Conservation (phyloP, 257 asterid genomes). For the Nicotiana noctiflora region DNA sequence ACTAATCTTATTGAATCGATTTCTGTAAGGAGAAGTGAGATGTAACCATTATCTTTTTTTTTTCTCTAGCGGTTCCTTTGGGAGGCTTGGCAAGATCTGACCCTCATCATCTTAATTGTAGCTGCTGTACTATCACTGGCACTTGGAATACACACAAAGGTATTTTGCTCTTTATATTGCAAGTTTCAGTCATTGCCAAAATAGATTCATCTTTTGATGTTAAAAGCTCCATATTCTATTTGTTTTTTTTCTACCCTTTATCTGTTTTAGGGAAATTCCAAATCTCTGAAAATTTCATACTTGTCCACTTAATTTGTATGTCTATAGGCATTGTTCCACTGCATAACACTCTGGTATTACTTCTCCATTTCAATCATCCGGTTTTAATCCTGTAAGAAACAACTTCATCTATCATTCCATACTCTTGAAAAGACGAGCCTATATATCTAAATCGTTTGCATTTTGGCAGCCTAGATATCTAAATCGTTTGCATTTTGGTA, state of each 20-base stretch:
- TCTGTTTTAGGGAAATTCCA: background rate
- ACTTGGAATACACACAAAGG: slow-evolving; percentile 90
- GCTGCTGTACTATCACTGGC: slow-evolving; percentile 80
- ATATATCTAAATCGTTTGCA: no score
- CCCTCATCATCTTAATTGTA: slow-evolving; percentile 78
- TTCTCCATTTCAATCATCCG: no score
- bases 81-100: slow-evolving; percentile 97
- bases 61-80: slow-evolving; percentile 67
- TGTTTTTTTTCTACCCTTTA: background rate
- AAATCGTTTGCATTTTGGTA: no score
- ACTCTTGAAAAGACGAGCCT: no score
- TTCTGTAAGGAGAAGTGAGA: background rate
- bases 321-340: background rate
- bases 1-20: slow-evolving; percentile 7
- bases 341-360: no score
- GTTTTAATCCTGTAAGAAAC: no score
- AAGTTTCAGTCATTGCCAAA: background rate
- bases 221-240: background rate
- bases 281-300: background rate
- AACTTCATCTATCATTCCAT: no score
- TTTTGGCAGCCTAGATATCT: no score
- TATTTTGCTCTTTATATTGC: slow-evolving; percentile 11
- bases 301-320: background rate
- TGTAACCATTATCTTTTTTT: slow-evolving; percentile 5
- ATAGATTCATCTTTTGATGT: background rate